Conservation (phyloP, 805 yeast genomes). For the Saturnispora sanitii region DNA sequence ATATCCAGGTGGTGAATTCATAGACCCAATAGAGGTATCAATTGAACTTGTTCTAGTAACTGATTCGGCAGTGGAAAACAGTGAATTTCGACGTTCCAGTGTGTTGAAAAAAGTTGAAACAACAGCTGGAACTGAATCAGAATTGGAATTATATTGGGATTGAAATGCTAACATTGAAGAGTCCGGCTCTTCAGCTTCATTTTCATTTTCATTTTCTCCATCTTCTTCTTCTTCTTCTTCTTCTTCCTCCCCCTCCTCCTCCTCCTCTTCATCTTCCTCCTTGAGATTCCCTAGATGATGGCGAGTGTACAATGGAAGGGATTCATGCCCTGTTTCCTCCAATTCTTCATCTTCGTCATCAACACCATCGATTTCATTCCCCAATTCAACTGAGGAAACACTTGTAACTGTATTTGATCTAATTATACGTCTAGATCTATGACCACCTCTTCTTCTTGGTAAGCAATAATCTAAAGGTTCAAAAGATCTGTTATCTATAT, state of each 20-base stretch:
- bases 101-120: no score
- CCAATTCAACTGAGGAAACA: constrained; percentile 5
- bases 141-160: neutral
- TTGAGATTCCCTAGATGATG: no score
- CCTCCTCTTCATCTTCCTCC: no score
- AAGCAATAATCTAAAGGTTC: constrained; percentile 23
- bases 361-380: no score
- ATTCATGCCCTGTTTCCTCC: no score
- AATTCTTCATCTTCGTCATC: no score
- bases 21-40: no score
- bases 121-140: neutral
- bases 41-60: neutral
- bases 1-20: no score
- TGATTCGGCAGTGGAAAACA: neutral
- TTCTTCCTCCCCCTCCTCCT: constrained; percentile 1
- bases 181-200: neutral
- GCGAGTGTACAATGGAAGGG: no score
- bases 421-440: constrained; percentile 4
- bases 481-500: constrained; percentile 20
- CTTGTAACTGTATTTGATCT: constrained; percentile 7
- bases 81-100: no score
- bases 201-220: neutral
- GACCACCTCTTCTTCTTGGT: constrained; percentile 20
- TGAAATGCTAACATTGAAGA: no score
- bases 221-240: constrained; percentile 10